Percentiles rank a stretch among this genome's conserved stretches.
Conservation (phyloP, 306 rosid genomes). For the Lathyrus sativus region DNA sequence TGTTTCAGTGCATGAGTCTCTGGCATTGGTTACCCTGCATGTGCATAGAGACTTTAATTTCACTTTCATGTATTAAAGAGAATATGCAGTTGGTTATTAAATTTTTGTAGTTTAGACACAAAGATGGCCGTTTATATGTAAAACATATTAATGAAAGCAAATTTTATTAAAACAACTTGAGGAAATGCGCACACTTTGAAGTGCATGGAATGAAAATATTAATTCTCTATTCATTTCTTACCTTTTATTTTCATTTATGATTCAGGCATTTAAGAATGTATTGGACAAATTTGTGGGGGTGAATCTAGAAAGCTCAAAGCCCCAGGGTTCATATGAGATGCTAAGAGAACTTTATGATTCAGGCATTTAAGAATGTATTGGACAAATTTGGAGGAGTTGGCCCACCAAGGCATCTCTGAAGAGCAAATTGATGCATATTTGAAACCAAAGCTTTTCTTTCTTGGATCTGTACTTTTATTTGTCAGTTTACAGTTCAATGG, state of each 20-base stretch:
- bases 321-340: conserved; percentile 50
- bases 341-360: conserved; percentile 39
- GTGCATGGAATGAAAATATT: conserved; percentile 23
- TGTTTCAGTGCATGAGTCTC: conserved; percentile 47
- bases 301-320: conserved; percentile 59
- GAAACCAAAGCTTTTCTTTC: conserved; percentile 46
- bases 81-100: conserved; percentile 29
- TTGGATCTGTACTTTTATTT: conserved; percentile 45
- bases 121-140: conserved; percentile 22
- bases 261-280: conserved; percentile 82
- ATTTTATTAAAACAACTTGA: conserved; percentile 21
- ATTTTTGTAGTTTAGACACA: conserved; percentile 31
- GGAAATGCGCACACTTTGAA: conserved; percentile 25
- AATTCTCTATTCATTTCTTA: conserved; percentile 16
- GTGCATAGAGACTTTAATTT: conserved; percentile 50
- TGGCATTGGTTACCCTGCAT: conserved; percentile 50
- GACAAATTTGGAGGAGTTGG: conserved; percentile 54
- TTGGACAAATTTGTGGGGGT: conserved; percentile 82
- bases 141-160: conserved; percentile 15
- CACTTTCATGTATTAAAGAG: conserved; percentile 39
- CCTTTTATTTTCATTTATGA: conserved; percentile 22
- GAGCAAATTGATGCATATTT: conserved; percentile 64
- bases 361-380: no score
- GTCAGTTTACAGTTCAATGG: conserved; percentile 42
- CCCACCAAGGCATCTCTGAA: conserved; percentile 47